Percentiles rank a stretch among this genome's conserved stretches.
These are phyloP conservation scores for Arachnomyces sp. DNA, from an alignment of 2,329 filamentous ascomycete species.

Conservation along the genomic window DNA sequence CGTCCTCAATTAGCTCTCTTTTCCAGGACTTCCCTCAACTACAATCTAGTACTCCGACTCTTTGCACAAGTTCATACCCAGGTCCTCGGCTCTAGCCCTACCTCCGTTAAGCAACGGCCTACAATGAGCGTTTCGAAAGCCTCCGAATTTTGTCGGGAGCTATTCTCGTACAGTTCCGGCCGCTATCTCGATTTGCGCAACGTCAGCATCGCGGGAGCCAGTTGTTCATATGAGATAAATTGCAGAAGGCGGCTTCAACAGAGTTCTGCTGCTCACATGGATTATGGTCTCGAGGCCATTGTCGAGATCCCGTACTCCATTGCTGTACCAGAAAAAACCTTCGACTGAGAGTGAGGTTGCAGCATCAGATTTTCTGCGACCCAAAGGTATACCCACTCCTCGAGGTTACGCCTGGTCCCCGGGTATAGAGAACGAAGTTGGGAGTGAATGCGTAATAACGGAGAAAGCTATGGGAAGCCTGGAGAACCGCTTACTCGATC, in stretches of 20 bases:
- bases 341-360: slow-evolving; percentile 28
- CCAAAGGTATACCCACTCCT: slow-evolving; percentile 28
- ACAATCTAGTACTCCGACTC: no score
- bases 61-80: no score
- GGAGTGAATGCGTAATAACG: slow-evolving; percentile 35
- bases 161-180: no score
- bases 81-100: no score
- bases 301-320: slow-evolving; percentile 19
- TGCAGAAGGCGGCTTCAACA: slow-evolving; percentile 21
- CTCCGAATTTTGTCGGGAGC: no score
- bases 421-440: slow-evolving; percentile 26
- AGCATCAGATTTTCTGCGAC: slow-evolving; percentile 25
- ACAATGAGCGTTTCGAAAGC: no score
- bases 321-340: slow-evolving; percentile 14
- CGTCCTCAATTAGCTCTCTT: no score
- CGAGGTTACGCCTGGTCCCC: slow-evolving; percentile 27
- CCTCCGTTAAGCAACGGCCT: no score
- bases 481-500: slow-evolving; percentile 22
- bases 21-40: no score
- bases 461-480: slow-evolving; percentile 26
- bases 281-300: slow-evolving; percentile 16
- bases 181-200: no score
- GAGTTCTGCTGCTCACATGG: slow-evolving; percentile 15
- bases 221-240: no score
- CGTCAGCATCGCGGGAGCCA: no score